phyloP scores from a whole-genome alignment of 2,329 filamentous ascomycete species.

The Ceratocystis huliohia region DNA sequence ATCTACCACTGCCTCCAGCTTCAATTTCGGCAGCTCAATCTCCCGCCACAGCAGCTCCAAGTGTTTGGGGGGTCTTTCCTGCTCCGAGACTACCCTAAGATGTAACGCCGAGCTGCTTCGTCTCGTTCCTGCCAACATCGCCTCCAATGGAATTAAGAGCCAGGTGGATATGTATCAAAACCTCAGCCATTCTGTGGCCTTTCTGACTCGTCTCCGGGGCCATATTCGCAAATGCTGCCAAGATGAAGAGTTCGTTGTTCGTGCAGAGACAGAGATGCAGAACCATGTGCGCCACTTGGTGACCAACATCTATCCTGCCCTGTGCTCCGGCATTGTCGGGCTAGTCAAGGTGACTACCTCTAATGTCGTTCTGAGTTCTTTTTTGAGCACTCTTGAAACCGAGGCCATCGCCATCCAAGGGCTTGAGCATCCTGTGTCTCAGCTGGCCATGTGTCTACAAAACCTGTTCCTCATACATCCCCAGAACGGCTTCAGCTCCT shows the following conservation, averaged over 20 bases:
- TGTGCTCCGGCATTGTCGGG: slow-evolving; percentile 1
- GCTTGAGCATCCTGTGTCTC: neutral
- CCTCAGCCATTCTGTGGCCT: neutral
- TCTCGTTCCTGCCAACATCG: neutral
- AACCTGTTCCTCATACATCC: neutral
- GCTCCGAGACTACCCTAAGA: neutral
- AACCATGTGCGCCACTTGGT: neutral
- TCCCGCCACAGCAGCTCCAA: neutral
- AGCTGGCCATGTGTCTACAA: slow-evolving; percentile 6
- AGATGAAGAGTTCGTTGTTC: neutral
- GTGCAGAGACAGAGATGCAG: neutral
- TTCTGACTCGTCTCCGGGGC: neutral
- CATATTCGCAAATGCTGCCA: slow-evolving; percentile 2
- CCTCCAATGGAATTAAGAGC: neutral
- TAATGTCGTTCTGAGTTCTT: neutral
- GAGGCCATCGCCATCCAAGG: neutral
- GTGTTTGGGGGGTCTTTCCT: neutral
- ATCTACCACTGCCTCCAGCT: neutral
- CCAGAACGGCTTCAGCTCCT: neutral
- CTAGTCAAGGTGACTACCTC: neutral
- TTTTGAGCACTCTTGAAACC: neutral
- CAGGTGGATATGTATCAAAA: slow-evolving; percentile 1
- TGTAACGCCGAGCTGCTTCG: neutral
- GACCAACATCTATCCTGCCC: neutral
- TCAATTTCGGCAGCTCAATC: neutral